phyloP scores from a whole-genome alignment of 1,139 yeast genomes.

The Scheffersomyces illinoinensis region DNA sequence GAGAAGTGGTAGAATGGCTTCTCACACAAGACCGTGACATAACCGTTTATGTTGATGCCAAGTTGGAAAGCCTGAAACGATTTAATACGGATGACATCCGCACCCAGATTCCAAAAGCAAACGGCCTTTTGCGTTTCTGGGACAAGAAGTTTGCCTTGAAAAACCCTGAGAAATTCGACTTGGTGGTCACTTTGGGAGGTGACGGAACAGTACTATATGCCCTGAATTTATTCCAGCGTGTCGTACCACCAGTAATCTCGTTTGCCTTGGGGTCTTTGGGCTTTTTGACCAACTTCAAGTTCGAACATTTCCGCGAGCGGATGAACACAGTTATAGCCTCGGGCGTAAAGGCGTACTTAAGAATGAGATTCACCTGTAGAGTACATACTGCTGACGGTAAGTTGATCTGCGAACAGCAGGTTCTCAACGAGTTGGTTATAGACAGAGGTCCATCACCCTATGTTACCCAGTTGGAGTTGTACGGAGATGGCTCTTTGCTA shows the following conservation, averaged over 20 bases:
- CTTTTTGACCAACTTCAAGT: slow-evolving; percentile 74
- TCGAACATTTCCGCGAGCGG: slow-evolving; percentile 63
- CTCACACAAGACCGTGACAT: slow-evolving; percentile 48
- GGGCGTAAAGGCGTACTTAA: slow-evolving; percentile 74
- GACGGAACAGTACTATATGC: slow-evolving; percentile 88
- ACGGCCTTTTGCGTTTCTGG: slow-evolving; percentile 63
- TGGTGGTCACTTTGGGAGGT: slow-evolving; percentile 82
- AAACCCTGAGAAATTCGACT: slow-evolving; percentile 65
- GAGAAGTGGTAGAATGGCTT: slow-evolving; percentile 80
- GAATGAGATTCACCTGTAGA: slow-evolving; percentile 81
- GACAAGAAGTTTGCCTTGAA: slow-evolving; percentile 54
- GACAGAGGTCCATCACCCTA: slow-evolving; percentile 90
- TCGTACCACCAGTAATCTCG: slow-evolving; percentile 86
- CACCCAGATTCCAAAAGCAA: slow-evolving; percentile 42
- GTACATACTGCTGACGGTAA: slow-evolving; percentile 59
- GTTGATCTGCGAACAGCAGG: slow-evolving; percentile 72
- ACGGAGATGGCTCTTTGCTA: slow-evolving; percentile 76
- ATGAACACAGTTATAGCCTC: slow-evolving; percentile 58
- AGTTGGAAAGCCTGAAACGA: slow-evolving; percentile 59
- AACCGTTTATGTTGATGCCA: slow-evolving; percentile 69
- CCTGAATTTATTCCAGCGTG: slow-evolving; percentile 72
- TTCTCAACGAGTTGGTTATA: slow-evolving; percentile 77
- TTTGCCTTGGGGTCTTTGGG: slow-evolving; percentile 83
- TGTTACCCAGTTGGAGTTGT: slow-evolving; percentile 78
- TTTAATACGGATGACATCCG: slow-evolving; percentile 53